Base-by-base conservation (phyloP, 352 stramenopile genomes). In the Globisporangium cylindrosporum region DNA sequence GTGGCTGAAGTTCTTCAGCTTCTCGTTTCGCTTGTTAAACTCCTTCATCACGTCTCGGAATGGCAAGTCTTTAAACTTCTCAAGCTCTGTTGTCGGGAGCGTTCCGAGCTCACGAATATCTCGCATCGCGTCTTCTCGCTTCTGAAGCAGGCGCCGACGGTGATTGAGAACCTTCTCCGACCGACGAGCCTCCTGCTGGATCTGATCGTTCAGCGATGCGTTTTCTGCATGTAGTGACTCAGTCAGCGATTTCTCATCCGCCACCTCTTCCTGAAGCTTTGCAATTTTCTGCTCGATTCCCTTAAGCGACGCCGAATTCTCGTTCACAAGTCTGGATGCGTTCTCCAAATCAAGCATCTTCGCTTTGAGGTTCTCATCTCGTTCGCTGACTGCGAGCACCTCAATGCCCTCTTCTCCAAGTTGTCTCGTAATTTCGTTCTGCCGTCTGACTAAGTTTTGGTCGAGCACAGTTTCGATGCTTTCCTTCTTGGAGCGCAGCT, bases 61-160 rank as follows among this genome's bases (percentile, higher is more conserved):
- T 7, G 87, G 78, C 46, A 98, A 74, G 20, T 75, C 76, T 72
- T 94, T 92, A 70, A 98, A 98, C 56, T 93, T 91, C 57, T 97
- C 89, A 12, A 99, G 84, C 78, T 99, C 97, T 15, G 87, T 88
- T 34, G 89, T 90, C 5, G 97, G 97, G 38, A 99, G 82, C 6
- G 95, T 98, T 29, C 98, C 98, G 6, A 99, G 84, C 65, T 99
- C 97, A 61, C 97, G 95, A 64, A 99, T 99, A 74, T 99, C 98
- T 60, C 95, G 84, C 74, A 96, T 96, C 41, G 94, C 95, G 70
- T 97, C 95, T 55, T 99, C 97, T 46, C 96, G 84, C 71, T 97
- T 97, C 54, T 93, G 84, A 12, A 98, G 56, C 61, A 96, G 71
- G 14, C 93, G 81, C 14, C 83, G 77, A 4, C 87, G 84, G 59